These are phyloP conservation scores for Rhodotorula graminis DNA, from an alignment of 768 basidiomycete genomes.

Conservation along the genomic window DNA sequence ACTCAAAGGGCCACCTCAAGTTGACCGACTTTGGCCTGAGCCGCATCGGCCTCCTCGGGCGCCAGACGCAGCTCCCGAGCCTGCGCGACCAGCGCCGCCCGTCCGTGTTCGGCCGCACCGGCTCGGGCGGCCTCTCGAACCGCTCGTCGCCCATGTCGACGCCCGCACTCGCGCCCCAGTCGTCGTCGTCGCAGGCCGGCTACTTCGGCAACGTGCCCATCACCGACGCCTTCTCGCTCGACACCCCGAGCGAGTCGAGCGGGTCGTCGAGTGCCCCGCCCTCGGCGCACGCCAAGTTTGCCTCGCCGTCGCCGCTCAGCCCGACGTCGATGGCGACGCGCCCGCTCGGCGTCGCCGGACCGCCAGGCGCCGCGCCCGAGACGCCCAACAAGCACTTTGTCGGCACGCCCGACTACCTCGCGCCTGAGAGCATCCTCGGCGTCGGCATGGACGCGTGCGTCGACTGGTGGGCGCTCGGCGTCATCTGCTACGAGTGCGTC, in stretches of 20 bases:
- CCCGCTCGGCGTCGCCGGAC: conserved; percentile 2
- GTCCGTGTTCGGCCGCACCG: conserved; percentile 58
- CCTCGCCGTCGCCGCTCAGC: conserved; percentile 74
- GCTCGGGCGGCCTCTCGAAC: conserved; percentile 33
- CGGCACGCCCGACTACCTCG: conserved; percentile 95
- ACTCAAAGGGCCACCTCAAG: conserved; percentile 92
- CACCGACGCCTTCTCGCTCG: conserved; percentile 37
- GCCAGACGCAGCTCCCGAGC: conserved; percentile 60
- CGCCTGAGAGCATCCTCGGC: conserved; percentile 82
- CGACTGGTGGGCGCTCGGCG: conserved; percentile 99
- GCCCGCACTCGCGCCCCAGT: conserved; percentile 42
- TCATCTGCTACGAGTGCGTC: conserved; percentile 84
- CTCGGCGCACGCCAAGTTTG: conserved; percentile 60
- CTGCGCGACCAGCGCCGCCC: conserved; percentile 30
- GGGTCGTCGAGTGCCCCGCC: conserved; percentile 63
- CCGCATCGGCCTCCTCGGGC: conserved; percentile 92
- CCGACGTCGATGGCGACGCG: conserved; percentile 44
- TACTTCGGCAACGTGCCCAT: conserved; percentile 46
- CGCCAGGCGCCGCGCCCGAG: conserved; percentile 33
- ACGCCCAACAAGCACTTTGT: conserved; percentile 86
- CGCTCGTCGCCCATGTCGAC: conserved; percentile 46
- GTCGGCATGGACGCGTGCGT: conserved; percentile 92
- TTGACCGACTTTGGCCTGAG: conserved; percentile 97
- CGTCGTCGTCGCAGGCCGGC: conserved; percentile 43
- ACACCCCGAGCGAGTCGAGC: conserved; percentile 65